phyloP scores from a whole-genome alignment of 768 basidiomycete species.

The Exsudoporus frostii region DNA sequence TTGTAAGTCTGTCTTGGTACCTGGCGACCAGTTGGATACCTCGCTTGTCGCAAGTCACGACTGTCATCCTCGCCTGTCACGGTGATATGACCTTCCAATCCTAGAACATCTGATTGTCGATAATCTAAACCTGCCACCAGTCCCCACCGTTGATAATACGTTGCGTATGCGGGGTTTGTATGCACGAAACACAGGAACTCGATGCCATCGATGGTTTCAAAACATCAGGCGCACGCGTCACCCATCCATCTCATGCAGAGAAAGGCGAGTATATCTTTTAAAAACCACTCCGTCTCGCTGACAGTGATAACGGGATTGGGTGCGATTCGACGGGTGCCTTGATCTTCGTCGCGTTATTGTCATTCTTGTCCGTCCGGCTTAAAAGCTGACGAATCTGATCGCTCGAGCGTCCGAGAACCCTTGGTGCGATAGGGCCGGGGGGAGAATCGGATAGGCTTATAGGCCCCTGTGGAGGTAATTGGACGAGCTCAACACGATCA shows the following conservation, averaged over 20 bases:
- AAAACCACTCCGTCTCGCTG: neutral
- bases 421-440: neutral
- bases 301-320: neutral
- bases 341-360: neutral
- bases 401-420: neutral
- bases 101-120: neutral
- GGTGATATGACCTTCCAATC: neutral
- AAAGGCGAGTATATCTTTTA: neutral
- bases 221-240: neutral
- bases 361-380: too few relatives aligned
- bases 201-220: slow-evolving; percentile 3
- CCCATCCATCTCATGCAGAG: neutral
- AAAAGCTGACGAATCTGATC: too few relatives aligned
- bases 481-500: neutral
- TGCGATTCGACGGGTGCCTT: neutral
- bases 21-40: neutral
- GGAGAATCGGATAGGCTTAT: too few relatives aligned
- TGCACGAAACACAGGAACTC: neutral
- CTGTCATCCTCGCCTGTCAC: neutral
- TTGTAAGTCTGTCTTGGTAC: neutral
- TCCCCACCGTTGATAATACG: neutral
- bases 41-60: neutral
- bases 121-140: neutral
- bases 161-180: neutral
- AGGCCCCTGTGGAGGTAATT: too few relatives aligned